These are phyloP conservation scores for Teratosphaeriaceae sp. DNA, from an alignment of 2,329 filamentous ascomycete genomes.

Conservation along the genomic window DNA sequence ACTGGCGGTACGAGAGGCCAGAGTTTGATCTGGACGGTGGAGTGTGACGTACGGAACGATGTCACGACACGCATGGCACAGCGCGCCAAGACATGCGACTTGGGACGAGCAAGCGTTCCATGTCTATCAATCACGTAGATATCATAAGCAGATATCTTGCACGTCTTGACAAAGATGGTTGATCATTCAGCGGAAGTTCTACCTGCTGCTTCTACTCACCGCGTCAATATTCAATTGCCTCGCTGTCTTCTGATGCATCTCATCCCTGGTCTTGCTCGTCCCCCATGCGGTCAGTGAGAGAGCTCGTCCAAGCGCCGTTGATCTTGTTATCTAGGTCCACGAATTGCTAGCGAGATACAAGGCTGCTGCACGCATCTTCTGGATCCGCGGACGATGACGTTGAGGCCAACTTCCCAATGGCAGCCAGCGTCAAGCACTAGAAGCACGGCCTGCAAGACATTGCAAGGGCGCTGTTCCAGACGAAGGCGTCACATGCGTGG, in stretches of 20 bases:
- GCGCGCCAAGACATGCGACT: too few relatives aligned
- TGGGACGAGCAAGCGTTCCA: too few relatives aligned
- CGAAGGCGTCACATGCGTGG: neutral
- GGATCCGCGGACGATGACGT: neutral
- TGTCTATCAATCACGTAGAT: too few relatives aligned
- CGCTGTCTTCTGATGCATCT: too few relatives aligned
- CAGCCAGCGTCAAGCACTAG: neutral
- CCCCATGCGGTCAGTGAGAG: neutral
- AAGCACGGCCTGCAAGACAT: neutral
- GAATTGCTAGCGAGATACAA: neutral
- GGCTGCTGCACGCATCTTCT: neutral
- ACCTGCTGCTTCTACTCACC: too few relatives aligned
- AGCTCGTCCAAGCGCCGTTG: neutral
- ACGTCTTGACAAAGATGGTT: too few relatives aligned
- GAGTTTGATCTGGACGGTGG: constrained; percentile 16
- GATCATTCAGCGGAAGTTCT: too few relatives aligned
- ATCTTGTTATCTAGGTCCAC: neutral
- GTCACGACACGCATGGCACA: too few relatives aligned
- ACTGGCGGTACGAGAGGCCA: constrained; percentile 28
- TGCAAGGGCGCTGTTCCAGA: neutral
- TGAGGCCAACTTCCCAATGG: neutral
- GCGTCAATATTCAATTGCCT: too few relatives aligned
- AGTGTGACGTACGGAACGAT: too few relatives aligned
- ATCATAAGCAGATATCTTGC: too few relatives aligned
- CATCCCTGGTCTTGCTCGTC: too few relatives aligned